Base-by-base conservation (phyloP, 106 monocot species). In the Dactylorhiza incarnata region DNA sequence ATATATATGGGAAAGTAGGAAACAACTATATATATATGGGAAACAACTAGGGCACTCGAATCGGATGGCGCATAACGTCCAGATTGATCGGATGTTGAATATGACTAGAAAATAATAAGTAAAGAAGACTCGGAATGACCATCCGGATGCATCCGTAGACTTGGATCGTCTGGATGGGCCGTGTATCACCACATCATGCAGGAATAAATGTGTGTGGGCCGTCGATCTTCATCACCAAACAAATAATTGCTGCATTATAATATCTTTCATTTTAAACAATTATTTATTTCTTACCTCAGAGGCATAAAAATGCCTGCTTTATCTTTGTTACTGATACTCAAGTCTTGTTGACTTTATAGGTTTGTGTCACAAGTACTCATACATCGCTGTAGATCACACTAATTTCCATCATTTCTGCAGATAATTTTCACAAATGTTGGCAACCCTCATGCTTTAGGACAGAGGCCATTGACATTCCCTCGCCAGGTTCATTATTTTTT, bases 391-490 rank as follows among this genome's bases (percentile, higher is more conserved):
- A 11, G 26, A 65, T 72, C 48, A 49, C 72, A 47, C 22, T 23
- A 22, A 45, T 69, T 48, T 22, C 49, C 9, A 49, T 72, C 49
- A 49, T 47, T 72, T 26, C 75, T 89, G 68, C 87, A 96, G 94
- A 99, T 99, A 65, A 91, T 99, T 68, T 99, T 99, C 75, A 94
- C 99, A 73, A 94, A 99, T 82, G 99, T 94, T 77, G 94, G 99
- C 68, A 99, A 94, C 49, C 99, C 99, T 67, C 99, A 99, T 76
- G 99, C 99, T 75, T 76, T 99, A 69, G 99, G 97, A 45, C 94
- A 99, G 79, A 99, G 92, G 58, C 99, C 99, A 14, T 73, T 99
- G 81, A 94, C 99, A 75, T 99, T 99, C 23, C 91, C 99, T 83
- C 94, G 99, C 59, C 94, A 99, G 99, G 99, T 99, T 50, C 75